phyloP scores from a whole-genome alignment of 805 yeast species.

The Kodamaea kaohsiungensis region DNA sequence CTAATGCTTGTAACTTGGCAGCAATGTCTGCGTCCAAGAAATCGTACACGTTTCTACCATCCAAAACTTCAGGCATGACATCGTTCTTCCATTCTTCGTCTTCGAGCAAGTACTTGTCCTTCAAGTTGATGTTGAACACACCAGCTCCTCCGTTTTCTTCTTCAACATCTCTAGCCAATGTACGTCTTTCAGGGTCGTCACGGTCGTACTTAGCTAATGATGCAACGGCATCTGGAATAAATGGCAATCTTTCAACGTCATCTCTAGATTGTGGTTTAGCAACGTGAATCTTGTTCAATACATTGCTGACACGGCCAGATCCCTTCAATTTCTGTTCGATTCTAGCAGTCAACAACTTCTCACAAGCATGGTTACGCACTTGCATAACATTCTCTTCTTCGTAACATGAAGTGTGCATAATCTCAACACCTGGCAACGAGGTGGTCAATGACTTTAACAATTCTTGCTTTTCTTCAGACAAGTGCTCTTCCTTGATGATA shows the following conservation, averaged over 20 bases:
- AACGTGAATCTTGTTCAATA: conserved; percentile 93
- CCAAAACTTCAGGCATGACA: conserved; percentile 92
- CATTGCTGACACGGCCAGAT: conserved; percentile 82
- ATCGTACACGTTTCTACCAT: conserved; percentile 96
- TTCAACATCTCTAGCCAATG: conserved; percentile 85
- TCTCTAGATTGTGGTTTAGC: conserved; percentile 89
- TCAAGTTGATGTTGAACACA: conserved; percentile 90
- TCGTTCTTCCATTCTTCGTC: conserved; percentile 98
- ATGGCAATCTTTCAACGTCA: conserved; percentile 74
- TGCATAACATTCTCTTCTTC: conserved; percentile 94
- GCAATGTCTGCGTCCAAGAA: conserved; percentile 96
- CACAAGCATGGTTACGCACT: conserved; percentile 96
- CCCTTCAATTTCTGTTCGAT: conserved; percentile 96
- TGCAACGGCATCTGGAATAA: conserved; percentile 77
- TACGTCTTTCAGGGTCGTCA: conserved; percentile 79
- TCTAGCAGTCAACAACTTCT: conserved; percentile 90
- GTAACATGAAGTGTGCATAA: conserved; percentile 90
- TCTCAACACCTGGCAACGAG: conserved; percentile 75
- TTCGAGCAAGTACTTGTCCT: conserved; percentile 88
- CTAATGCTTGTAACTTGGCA: conserved; percentile 89
- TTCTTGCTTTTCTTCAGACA: conserved; percentile 72
- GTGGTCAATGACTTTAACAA: conserved; percentile 64
- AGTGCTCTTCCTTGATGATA: conserved; percentile 81
- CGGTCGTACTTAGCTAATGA: conserved; percentile 65
- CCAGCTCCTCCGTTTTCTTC: conserved; percentile 98